A percentile compares a stretch with the other conserved stretches of the same genome.
Evolutionary conservation across 805 yeast species (phyloP).

Genomic region (Yarrowia yakushimensis): DNA sequence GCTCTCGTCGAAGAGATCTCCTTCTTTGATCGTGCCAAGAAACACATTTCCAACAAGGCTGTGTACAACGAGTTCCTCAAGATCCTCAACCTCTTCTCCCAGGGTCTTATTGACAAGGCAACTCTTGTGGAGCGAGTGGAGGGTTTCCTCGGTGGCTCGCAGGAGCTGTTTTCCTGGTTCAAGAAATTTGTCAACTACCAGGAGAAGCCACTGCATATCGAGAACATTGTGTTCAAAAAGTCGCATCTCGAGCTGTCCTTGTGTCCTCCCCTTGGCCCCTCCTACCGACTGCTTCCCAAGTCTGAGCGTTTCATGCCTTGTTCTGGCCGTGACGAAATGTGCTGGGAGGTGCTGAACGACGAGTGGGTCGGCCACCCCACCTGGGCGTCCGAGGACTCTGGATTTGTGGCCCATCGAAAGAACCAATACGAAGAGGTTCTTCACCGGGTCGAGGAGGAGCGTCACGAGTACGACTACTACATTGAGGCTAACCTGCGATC

Average conservation of each 20-base stretch:
- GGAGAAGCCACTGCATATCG: constrained; percentile 80
- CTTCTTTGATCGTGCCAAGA: constrained; percentile 90
- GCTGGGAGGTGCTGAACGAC: constrained; percentile 97
- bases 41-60: constrained; percentile 81
- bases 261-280: constrained; percentile 94
- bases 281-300: constrained; percentile 88
- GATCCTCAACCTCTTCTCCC: constrained; percentile 79
- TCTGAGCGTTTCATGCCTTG: constrained; percentile 96
- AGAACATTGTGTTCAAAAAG: constrained; percentile 80
- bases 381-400: constrained; percentile 99
- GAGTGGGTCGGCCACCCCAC: constrained; percentile 99
- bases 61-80: constrained; percentile 90
- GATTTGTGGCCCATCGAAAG: constrained; percentile 97
- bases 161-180: constrained; percentile 86
- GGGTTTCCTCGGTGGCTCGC: constrained; percentile 75
- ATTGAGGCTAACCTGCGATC: constrained; percentile 94
- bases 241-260: constrained; percentile 85
- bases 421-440: constrained; percentile 96
- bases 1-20: constrained; percentile 78
- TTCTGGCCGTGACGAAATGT: constrained; percentile 97
- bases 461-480: constrained; percentile 94
- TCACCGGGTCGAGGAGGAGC: constrained; percentile 93
- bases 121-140: constrained; percentile 81
- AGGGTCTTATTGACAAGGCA: constrained; percentile 80
- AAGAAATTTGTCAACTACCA: constrained; percentile 86